These are phyloP conservation scores for Cercospora berteroae DNA, from an alignment of 2,329 filamentous ascomycete genomes.

Conservation along the genomic window DNA sequence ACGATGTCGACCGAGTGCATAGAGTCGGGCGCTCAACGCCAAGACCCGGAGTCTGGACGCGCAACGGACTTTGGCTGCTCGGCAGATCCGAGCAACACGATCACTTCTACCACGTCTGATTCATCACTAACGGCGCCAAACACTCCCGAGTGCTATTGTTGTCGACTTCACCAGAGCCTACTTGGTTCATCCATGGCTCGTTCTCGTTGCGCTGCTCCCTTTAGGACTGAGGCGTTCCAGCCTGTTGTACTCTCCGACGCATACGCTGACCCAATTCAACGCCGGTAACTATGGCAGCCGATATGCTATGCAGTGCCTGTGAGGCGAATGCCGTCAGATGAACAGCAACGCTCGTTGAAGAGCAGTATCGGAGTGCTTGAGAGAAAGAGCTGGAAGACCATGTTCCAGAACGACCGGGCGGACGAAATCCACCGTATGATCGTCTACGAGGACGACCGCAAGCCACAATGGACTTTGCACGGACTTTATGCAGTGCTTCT, in stretches of 20 bases:
- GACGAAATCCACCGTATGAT: not conserved
- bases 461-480: not conserved
- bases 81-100: not conserved
- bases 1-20: not conserved
- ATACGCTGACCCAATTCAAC: not conserved
- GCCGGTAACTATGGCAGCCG: not conserved
- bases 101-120: not conserved
- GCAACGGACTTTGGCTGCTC: not conserved
- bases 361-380: not conserved
- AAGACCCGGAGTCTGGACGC: not conserved
- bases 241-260: not conserved
- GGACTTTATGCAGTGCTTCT: not conserved
- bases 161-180: not conserved
- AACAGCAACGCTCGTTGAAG: not conserved
- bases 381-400: not conserved
- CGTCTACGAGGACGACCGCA: not conserved
- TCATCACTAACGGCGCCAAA: not conserved
- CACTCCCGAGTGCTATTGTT: not conserved
- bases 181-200: not conserved
- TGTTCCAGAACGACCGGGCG: not conserved
- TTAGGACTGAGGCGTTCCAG: not conserved
- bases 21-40: not conserved
- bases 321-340: not conserved
- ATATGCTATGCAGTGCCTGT: not conserved
- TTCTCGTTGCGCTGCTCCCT: not conserved